These are phyloP conservation scores for Cubamyces sp. DNA, from an alignment of 768 basidiomycete species.

Conservation along the genomic window DNA sequence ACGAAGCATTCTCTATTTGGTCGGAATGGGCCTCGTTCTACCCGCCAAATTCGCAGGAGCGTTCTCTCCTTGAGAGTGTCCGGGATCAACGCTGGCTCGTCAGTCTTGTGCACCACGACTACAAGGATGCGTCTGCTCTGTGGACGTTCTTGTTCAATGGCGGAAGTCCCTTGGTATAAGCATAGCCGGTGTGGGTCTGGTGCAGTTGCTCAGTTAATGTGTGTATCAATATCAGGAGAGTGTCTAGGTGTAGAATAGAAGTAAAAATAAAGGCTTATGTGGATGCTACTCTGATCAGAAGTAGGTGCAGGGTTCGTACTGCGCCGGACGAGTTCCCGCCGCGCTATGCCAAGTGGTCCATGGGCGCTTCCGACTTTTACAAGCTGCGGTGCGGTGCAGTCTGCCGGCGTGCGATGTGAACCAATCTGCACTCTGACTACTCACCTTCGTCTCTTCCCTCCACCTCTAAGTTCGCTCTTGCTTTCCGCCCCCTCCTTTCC, in stretches of 20 bases:
- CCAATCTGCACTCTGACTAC: slow-evolving; percentile 4
- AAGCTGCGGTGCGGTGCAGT: slow-evolving; percentile 8
- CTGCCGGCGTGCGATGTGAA: slow-evolving; percentile 15
- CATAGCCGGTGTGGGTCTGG: background rate
- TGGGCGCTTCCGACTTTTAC: background rate
- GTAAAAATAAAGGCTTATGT: no score
- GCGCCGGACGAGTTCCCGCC: no score
- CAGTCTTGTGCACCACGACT: slow-evolving; percentile 93
- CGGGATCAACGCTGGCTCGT: slow-evolving; percentile 84
- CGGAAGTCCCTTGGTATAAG: slow-evolving; percentile 13
- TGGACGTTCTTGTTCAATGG: slow-evolving; percentile 80
- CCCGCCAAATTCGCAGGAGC: slow-evolving; percentile 71
- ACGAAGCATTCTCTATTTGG: slow-evolving; percentile 97
- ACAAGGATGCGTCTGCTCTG: slow-evolving; percentile 72
- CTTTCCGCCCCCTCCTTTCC: background rate
- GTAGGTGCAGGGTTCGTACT: no score
- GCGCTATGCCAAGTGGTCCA: background rate
- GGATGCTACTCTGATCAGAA: no score
- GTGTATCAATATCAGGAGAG: slow-evolving; percentile 2
- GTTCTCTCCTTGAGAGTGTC: slow-evolving; percentile 73
- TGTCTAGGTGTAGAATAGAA: no score
- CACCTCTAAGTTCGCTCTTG: slow-evolving; percentile 1
- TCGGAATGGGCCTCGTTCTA: slow-evolving; percentile 91
- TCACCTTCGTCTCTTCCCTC: background rate
- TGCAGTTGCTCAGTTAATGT: background rate